A percentile compares a stretch with the other conserved stretches of the same genome.
These are phyloP conservation scores for Spathaspora sp. DNA, from an alignment of 1,139 yeast genomes.

Conservation along the genomic window DNA sequence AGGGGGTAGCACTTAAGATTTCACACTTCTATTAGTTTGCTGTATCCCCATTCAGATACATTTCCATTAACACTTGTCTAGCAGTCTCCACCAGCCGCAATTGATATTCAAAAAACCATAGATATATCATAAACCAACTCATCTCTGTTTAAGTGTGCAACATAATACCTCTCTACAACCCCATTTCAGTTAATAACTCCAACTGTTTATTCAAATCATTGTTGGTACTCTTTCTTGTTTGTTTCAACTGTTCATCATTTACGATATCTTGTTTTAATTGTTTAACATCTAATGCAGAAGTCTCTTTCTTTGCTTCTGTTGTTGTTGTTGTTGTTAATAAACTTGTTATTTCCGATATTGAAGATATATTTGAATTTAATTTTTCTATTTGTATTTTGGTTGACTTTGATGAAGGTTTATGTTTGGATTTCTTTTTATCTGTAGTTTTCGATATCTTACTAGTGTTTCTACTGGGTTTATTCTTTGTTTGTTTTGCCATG, in stretches of 20 bases:
- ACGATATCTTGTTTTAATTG: slow-evolving; percentile 43
- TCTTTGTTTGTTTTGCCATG: slow-evolving; percentile 1
- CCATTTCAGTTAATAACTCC: slow-evolving; percentile 57
- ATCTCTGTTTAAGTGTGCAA: too few relatives aligned
- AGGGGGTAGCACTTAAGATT: too few relatives aligned
- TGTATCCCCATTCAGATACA: too few relatives aligned
- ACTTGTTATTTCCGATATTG: slow-evolving; percentile 35
- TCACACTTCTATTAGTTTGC: too few relatives aligned
- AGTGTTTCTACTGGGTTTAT: background rate
- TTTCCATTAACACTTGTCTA: too few relatives aligned
- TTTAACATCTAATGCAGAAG: slow-evolving; percentile 28
- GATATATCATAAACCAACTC: too few relatives aligned
- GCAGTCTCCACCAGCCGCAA: too few relatives aligned
- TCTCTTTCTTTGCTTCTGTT: slow-evolving; percentile 10
- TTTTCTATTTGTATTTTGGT: slow-evolving; percentile 42
- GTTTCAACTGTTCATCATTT: slow-evolving; percentile 37
- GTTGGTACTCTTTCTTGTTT: slow-evolving; percentile 44
- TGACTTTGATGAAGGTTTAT: slow-evolving; percentile 26
- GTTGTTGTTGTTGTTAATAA: slow-evolving; percentile 18
- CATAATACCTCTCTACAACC: slow-evolving; percentile 21
- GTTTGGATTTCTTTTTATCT: slow-evolving; percentile 12
- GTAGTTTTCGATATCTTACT: slow-evolving; percentile 4
- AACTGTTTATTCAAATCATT: slow-evolving; percentile 56
- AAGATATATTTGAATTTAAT: slow-evolving; percentile 40
- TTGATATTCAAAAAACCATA: too few relatives aligned